phyloP scores from a whole-genome alignment of 1,284 basidiomycete species.

The Schizophyllum commune region DNA sequence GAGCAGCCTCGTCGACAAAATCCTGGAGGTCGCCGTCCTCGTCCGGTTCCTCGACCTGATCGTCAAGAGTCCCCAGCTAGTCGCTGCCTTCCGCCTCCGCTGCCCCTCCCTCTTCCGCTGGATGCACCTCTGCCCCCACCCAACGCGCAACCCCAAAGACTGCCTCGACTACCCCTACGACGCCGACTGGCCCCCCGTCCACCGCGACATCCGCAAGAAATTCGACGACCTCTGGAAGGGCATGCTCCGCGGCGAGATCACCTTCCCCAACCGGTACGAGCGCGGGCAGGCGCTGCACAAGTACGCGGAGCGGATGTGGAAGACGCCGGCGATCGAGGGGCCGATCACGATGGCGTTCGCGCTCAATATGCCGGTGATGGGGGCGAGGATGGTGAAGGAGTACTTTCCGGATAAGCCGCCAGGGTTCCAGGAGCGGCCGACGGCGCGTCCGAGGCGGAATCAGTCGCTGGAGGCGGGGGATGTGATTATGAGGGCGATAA shows the following conservation, averaged over 20 bases:
- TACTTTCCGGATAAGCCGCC: too few species aligned
- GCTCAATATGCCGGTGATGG: too few species aligned
- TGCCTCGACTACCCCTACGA: too few species aligned
- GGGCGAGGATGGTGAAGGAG: too few species aligned
- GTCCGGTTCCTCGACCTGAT: neutral
- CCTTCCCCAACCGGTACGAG: neutral
- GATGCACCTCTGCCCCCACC: neutral
- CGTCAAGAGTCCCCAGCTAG: neutral
- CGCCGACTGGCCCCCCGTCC: too few species aligned
- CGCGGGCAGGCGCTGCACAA: neutral
- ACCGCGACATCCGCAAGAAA: neutral
- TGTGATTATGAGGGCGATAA: too few species aligned
- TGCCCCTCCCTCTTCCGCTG: neutral
- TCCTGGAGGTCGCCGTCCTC: neutral
- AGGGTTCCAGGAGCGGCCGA: too few species aligned
- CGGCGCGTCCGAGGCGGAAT: too few species aligned
- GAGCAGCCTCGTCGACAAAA: neutral
- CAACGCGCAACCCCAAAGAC: neutral
- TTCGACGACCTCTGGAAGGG: neutral
- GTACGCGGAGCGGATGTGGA: neutral
- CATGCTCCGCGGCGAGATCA: neutral
- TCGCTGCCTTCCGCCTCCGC: neutral
- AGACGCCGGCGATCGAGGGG: neutral
- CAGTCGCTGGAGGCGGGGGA: too few species aligned
- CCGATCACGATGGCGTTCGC: neutral